phyloP scores from a whole-genome alignment of 495 filamentous ascomycete species.

The Monascus purpureus region DNA sequence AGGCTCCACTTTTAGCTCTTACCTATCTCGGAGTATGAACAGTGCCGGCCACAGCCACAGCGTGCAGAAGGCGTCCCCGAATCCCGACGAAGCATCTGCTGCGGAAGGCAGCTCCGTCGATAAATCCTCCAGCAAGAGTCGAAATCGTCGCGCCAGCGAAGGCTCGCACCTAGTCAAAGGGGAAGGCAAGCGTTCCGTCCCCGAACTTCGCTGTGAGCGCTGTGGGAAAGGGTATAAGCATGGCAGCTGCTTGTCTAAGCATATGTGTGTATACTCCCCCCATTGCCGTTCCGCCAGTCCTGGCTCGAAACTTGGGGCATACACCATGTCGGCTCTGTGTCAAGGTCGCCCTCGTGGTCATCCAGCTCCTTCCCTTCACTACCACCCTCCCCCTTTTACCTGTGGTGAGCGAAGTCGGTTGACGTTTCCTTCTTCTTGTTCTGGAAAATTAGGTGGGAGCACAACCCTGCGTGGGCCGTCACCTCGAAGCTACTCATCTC shows the following conservation, averaged over 20 bases:
- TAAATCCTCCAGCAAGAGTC: constrained; percentile 49
- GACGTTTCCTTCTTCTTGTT: constrained; percentile 36
- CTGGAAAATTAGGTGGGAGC: constrained; percentile 72
- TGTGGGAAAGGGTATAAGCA: constrained; percentile 99
- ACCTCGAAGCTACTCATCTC: constrained; percentile 97
- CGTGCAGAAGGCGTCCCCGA: constrained; percentile 35
- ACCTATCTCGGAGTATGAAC: constrained; percentile 33
- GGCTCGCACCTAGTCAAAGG: constrained; percentile 63
- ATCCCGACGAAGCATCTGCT: constrained; percentile 35
- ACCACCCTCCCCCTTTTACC: constrained; percentile 6
- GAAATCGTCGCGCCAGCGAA: constrained; percentile 73
- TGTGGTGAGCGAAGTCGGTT: constrained; percentile 15
- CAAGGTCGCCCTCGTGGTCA: constrained; percentile 32
- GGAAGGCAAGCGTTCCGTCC: constrained; percentile 60
- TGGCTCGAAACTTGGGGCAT: constrained; percentile 22
- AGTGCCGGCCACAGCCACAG: constrained; percentile 36
- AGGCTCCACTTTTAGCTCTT: constrained; percentile 23
- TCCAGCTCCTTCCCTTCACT: constrained; percentile 7
- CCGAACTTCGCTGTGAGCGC: constrained; percentile 89
- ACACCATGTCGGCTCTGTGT: constrained; percentile 33
- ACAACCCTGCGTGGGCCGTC: constrained; percentile 94
- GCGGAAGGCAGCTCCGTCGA: constrained; percentile 13
- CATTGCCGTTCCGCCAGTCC: constrained; percentile 27
- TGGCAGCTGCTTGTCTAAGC: constrained; percentile 99
- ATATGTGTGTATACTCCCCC: constrained; percentile 78